A percentile compares a stretch with the other conserved stretches of the same genome.
phyloP scores from a whole-genome alignment of 129 eudicot genomes.

The Flaveria sonorensis region DNA sequence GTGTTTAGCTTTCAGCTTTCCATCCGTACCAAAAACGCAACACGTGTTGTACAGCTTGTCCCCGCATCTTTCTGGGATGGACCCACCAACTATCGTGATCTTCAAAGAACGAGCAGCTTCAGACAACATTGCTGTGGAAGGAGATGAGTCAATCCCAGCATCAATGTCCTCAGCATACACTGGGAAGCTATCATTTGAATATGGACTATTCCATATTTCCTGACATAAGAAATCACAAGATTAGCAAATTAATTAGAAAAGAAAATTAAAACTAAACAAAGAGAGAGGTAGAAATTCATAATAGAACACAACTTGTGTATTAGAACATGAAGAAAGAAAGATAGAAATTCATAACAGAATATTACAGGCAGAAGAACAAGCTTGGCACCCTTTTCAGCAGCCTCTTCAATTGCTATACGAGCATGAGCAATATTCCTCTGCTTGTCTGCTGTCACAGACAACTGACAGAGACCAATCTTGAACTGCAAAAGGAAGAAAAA shows the following conservation, averaged over 20 bases:
- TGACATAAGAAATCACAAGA: conserved; percentile 31
- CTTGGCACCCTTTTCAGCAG: conserved; percentile 87
- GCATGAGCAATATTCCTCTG: conserved; percentile 79
- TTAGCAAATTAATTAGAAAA: neutral
- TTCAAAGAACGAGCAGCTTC: conserved; percentile 78
- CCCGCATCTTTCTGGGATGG: conserved; percentile 85
- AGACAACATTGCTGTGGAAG: conserved; percentile 90
- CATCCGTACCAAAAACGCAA: conserved; percentile 81
- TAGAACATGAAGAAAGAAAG: neutral
- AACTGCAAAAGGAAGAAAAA: conserved; percentile 49
- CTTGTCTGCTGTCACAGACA: conserved; percentile 87
- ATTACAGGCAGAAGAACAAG: conserved; percentile 86
- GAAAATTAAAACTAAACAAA: neutral
- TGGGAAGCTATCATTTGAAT: conserved; percentile 93
- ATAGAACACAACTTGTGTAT: neutral
- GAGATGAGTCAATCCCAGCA: conserved; percentile 81
- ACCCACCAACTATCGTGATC: conserved; percentile 88
- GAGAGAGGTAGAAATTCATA: neutral
- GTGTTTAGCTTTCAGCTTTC: conserved; percentile 79
- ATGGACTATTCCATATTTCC: conserved; percentile 99
- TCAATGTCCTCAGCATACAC: conserved; percentile 91
- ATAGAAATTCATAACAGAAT: conserved; percentile 18
- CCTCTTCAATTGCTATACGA: conserved; percentile 69
- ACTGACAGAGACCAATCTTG: conserved; percentile 85
- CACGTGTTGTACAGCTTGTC: conserved; percentile 85